Conservation (phyloP, 2,329 filamentous ascomycete genomes). For the Calycina marina region DNA sequence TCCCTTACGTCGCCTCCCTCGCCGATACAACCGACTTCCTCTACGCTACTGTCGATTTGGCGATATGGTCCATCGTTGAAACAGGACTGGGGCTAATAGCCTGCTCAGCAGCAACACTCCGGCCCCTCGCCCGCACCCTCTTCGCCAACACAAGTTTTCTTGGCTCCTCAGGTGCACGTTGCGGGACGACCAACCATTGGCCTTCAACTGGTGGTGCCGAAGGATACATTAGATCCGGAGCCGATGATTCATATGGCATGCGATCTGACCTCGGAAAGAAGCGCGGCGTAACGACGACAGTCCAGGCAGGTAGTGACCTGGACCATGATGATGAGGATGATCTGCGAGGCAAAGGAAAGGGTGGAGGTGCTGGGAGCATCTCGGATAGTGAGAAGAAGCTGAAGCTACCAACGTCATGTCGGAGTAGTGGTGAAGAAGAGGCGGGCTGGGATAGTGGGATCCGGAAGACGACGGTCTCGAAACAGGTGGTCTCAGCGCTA, state of each 20-base stretch:
- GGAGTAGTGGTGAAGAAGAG: not conserved
- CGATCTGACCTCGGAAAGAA: too few species aligned
- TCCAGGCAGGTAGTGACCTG: too few species aligned
- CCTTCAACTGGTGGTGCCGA: not conserved
- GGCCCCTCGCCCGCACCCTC: constrained; percentile 16
- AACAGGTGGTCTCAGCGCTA: too few species aligned
- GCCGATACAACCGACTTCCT: constrained; percentile 22
- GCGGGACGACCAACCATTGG: too few species aligned
- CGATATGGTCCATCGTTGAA: constrained; percentile 27
- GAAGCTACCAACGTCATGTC: not conserved
- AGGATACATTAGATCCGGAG: too few species aligned
- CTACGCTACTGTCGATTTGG: constrained; percentile 24
- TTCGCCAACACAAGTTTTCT: not conserved
- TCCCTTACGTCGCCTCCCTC: constrained; percentile 25
- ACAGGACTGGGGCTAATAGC: constrained; percentile 25
- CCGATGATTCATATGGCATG: too few species aligned
- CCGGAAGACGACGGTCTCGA: not conserved
- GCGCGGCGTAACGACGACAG: too few species aligned
- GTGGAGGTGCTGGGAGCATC: too few species aligned
- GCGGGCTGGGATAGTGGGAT: not conserved
- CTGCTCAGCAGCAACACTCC: constrained; percentile 24
- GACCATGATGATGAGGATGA: too few species aligned
- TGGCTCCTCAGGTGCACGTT: not conserved
- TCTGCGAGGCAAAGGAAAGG: too few species aligned
- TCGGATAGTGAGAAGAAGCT: not conserved